Evolutionary conservation across 305 asterid species (phyloP), one percentile per base, ranked within the genome.

Genomic region (Fraxinus xanthoxyloides): DNA sequence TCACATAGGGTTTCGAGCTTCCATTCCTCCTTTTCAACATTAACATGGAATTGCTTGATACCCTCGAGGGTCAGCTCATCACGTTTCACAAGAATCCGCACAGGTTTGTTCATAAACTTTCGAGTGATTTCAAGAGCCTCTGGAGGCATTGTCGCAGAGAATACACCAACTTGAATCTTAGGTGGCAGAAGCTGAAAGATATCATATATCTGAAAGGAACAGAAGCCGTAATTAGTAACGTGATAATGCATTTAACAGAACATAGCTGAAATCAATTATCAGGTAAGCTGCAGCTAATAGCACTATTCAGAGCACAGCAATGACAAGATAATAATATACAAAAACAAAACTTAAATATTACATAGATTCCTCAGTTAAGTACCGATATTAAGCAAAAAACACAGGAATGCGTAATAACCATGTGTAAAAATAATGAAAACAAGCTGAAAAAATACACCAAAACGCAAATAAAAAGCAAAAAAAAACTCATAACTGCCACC

Each of bases 111-210:
- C 81, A 77, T 77, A 32, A 77, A 77, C 81, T 77, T 77, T n/a
- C 81, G 30, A 1, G 81, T 77, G 72, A 77, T 77, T 40, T 77
- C 81, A 56, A 77, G 81, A 36, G 81, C 81, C 21, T 77, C 81
- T 30, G 81, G 81, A 6, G 81, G 81, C 81, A 77, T 77, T 23
- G 81, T 77, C 0, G 81, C 81, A 34, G 81, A 77, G 54, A 77
- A 77, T 15, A 77, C 81, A n/a, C 81, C 81, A 31, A 77, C 81
- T 40, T 77, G 81, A n/a, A 77, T 61, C 56, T 77, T 77, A 4
- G 74, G 81, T 30, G 81, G 81, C 28, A 77, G 69, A 54, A 77
- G 81, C 81, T 77, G 81, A 69, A 77, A 77, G 69, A 77, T 77
- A 34, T 77, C 81, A 35, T 77, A 77, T 40, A 77, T 77, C 81